phyloP scores from a whole-genome alignment of 1,139 yeast species.

The Groenewaldozyma auringiensis region DNA sequence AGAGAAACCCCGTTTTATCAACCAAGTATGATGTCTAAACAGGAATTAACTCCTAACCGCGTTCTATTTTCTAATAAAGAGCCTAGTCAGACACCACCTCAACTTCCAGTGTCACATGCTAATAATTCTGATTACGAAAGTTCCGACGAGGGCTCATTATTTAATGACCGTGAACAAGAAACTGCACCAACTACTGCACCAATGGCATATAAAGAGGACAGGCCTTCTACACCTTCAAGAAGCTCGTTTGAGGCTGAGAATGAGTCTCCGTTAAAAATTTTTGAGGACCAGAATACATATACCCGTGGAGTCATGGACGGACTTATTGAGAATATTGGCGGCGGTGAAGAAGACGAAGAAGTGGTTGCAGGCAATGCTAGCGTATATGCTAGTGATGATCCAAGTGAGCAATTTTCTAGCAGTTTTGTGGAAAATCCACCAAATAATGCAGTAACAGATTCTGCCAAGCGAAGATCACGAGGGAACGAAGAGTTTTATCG shows the following conservation, averaged over 20 bases:
- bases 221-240: neutral
- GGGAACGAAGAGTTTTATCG: neutral
- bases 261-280: conserved; percentile 2
- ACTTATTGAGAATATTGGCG: neutral
- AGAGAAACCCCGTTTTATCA: neutral
- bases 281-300: conserved; percentile 1
- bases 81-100: too few species aligned
- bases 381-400: too few species aligned
- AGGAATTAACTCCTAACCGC: neutral
- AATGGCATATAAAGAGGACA: neutral
- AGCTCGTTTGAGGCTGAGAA: neutral
- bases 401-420: neutral
- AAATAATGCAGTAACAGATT: neutral
- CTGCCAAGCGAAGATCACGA: neutral
- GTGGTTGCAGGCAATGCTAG: neutral
- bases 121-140: neutral
- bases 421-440: neutral
- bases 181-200: neutral
- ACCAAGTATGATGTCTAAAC: neutral
- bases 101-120: neutral
- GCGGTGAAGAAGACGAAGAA: neutral
- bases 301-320: neutral
- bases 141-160: neutral
- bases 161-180: neutral
- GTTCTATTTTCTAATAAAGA: neutral